These are phyloP conservation scores for Pleurotus djamor DNA, from an alignment of 768 basidiomycete genomes.

Conservation along the genomic window DNA sequence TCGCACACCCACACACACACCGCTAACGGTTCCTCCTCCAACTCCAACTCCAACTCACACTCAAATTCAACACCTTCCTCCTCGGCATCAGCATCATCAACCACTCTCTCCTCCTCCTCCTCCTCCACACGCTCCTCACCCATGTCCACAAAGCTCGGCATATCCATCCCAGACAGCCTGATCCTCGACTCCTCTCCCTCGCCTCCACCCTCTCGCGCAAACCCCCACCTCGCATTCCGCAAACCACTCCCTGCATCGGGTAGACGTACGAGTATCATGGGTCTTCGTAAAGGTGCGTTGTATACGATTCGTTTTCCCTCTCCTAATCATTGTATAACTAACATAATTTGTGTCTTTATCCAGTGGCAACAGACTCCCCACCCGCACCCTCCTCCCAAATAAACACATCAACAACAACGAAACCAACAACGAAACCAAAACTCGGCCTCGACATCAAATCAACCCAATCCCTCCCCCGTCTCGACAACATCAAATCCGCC, in stretches of 20 bases:
- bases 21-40: slow-evolving; percentile 18
- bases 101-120: background rate
- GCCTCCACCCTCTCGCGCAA: slow-evolving; percentile 52
- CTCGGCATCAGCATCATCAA: slow-evolving; percentile 8
- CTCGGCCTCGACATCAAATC: slow-evolving; percentile 4
- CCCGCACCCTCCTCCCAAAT: background rate
- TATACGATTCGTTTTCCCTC: too few species aligned
- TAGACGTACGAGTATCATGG: slow-evolving; percentile 42
- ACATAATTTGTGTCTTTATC: too few species aligned
- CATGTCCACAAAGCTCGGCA: background rate
- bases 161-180: slow-evolving; percentile 5
- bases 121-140: background rate
- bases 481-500: background rate
- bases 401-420: too few species aligned
- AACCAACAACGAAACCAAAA: background rate
- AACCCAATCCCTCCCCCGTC: too few species aligned
- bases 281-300: too few species aligned
- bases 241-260: slow-evolving; percentile 45
- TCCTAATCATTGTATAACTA: too few species aligned
- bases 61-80: background rate
- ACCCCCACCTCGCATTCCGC: slow-evolving; percentile 45
- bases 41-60: slow-evolving; percentile 11
- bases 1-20: slow-evolving; percentile 12
- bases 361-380: too few species aligned
- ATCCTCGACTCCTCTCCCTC: slow-evolving; percentile 53